Evolutionary conservation across 768 basidiomycete species (phyloP).

Genomic region (Lentinus tigrinus): DNA sequence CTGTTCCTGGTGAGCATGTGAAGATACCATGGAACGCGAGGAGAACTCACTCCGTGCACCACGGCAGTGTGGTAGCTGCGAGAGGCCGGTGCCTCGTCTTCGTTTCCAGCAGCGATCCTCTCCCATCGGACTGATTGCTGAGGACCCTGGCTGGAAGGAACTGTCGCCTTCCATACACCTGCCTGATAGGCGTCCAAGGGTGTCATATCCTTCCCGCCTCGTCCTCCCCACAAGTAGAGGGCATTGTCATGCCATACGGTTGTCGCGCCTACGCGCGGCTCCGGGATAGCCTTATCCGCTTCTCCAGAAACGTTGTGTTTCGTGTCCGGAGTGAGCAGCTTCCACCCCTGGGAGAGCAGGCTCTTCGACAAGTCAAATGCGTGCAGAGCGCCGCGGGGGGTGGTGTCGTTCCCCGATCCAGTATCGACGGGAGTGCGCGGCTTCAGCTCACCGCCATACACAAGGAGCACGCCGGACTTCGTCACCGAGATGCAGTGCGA

Average conservation of each 20-base stretch:
- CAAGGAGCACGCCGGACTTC: constrained; percentile 26
- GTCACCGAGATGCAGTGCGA: constrained; percentile 40
- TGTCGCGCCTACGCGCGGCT: constrained; percentile 28
- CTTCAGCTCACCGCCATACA: constrained; percentile 45
- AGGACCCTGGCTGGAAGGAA: neutral
- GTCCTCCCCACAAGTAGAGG: constrained; percentile 46
- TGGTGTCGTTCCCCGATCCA: constrained; percentile 13
- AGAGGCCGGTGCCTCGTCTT: constrained; percentile 31
- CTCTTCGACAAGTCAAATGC: constrained; percentile 21
- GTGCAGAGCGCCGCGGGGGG: constrained; percentile 24
- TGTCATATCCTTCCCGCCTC: constrained; percentile 40
- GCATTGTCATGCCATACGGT: constrained; percentile 8
- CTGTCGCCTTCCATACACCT: constrained; percentile 14
- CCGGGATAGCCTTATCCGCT: constrained; percentile 8
- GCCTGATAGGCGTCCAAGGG: constrained; percentile 30
- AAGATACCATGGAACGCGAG: neutral
- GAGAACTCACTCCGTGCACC: constrained; percentile 26
- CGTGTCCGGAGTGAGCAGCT: constrained; percentile 25
- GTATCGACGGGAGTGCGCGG: constrained; percentile 42
- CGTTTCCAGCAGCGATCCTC: constrained; percentile 25
- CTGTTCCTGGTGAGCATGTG: constrained; percentile 14
- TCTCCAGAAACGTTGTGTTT: neutral
- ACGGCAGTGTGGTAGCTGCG: constrained; percentile 39
- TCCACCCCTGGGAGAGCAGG: constrained; percentile 3
- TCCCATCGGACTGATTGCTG: constrained; percentile 30